Evolutionary conservation across 1,139 yeast genomes (phyloP), one percentile per base, ranked within the genome.

Genomic region (Kodamaea derodonti): DNA sequence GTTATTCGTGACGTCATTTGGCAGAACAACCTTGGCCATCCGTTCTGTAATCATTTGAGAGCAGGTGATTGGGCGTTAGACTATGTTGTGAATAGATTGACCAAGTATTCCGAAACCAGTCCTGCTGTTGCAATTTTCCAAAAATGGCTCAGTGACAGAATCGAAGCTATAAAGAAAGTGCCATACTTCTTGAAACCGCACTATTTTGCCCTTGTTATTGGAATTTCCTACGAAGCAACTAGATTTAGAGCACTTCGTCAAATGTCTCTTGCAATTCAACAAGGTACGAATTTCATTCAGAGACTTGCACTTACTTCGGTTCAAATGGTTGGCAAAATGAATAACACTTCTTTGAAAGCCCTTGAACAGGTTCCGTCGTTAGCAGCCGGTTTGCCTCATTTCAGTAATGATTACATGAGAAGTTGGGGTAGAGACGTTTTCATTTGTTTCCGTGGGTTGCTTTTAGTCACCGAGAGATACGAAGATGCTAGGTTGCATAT

Each of bases 391-490:
- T 71, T 92, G 40, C 98, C 98, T 3, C 97, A 90, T 61, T 92
- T 92, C 58, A 80, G 94, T 52, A 75, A 74, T 39, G 87, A 83
- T 47, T 88, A 85, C 57, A 88, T 90, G 95, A 74, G 98, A 59
- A 87, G 97, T 56, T 92, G 98, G 98, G 98, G 98, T 20, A 75
- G 98, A 54, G 98, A 92, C 61, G 95, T 88, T 2, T 92, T 92
- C 54, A 82, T 92, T 37, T 75, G 96, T 0, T 70, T 84, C 37
- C 69, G 96, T 44, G 98, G 98, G 0, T 67, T 90, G 32, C 62
- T 88, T 41, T 62, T 90, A 27, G 81, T 84, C 1, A 75, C 96
- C 0, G 94, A 84, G 12, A 70, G 97, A 38, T 77, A 56, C 50
- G 85, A 83, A 3, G 92, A 82, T 38, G 97, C 97, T 1, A 80